A percentile compares a stretch with the other conserved stretches of the same genome.
phyloP scores from a whole-genome alignment of 257 asterid species.

The Solanum chilense region DNA sequence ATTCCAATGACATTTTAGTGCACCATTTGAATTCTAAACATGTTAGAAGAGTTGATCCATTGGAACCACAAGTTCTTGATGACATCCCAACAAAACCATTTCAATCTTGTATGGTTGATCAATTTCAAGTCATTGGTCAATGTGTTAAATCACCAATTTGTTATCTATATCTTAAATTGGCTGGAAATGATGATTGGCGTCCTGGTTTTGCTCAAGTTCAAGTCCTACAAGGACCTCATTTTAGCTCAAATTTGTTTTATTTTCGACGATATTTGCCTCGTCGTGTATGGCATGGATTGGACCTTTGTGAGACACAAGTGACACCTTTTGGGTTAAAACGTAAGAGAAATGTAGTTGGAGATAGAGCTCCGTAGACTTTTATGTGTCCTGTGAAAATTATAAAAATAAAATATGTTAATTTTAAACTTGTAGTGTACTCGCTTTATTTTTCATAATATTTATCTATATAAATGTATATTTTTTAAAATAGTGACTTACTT shows the following conservation, averaged over 20 bases:
- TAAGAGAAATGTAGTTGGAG: slow-evolving; percentile 18
- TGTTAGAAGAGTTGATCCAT: slow-evolving; percentile 31
- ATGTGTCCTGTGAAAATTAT: not conserved
- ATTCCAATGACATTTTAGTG: slow-evolving; percentile 28
- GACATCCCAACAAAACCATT: slow-evolving; percentile 36
- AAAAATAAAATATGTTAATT: not conserved
- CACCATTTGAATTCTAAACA: slow-evolving; percentile 32
- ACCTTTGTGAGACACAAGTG: slow-evolving; percentile 20
- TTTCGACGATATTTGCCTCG: slow-evolving; percentile 46
- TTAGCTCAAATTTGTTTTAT: slow-evolving; percentile 23
- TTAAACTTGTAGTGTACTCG: not conserved
- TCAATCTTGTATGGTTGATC: slow-evolving; percentile 34
- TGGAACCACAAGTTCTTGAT: slow-evolving; percentile 34
- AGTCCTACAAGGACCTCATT: slow-evolving; percentile 3
- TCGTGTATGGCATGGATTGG: slow-evolving; percentile 27
- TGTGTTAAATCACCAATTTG: slow-evolving; percentile 37
- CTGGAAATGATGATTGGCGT: slow-evolving; percentile 31
- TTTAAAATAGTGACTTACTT: too few relatives aligned
- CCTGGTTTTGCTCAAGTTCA: slow-evolving; percentile 33
- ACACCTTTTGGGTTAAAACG: slow-evolving; percentile 31
- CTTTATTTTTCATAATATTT: too few relatives aligned
- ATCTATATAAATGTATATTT: not conserved
- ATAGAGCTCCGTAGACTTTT: not conserved
- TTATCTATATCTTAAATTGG: slow-evolving; percentile 17
- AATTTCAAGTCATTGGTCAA: slow-evolving; percentile 21